A percentile compares a stretch with the other conserved stretches of the same genome.
Evolutionary conservation across 805 yeast genomes (phyloP).

Genomic region (Yamadazyma nakazawae): DNA sequence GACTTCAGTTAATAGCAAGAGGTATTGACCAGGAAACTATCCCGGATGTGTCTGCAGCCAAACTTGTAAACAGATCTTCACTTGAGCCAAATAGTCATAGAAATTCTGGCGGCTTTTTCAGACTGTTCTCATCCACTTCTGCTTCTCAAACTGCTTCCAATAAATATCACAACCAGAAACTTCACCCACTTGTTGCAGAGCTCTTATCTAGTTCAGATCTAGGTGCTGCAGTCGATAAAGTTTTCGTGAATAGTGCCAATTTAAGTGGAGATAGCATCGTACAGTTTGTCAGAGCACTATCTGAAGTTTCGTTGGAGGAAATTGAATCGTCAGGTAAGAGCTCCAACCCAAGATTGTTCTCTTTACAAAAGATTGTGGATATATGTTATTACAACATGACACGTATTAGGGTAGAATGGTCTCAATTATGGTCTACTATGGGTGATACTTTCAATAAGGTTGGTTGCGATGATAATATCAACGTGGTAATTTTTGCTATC

Average conservation of each 20-base stretch:
- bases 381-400: conserved; percentile 97
- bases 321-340: conserved; percentile 84
- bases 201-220: conserved; percentile 62
- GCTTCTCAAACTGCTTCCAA: conserved; percentile 66
- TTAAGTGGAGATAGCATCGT: conserved; percentile 82
- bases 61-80: conserved; percentile 54
- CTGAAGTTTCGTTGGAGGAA: conserved; percentile 86
- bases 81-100: conserved; percentile 45
- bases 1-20: conserved; percentile 81
- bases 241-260: conserved; percentile 77
- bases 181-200: conserved; percentile 55
- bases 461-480: conserved; percentile 73
- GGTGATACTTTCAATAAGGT: conserved; percentile 84
- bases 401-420: conserved; percentile 95
- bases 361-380: conserved; percentile 93
- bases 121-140: conserved; percentile 51
- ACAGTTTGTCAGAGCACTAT: conserved; percentile 80
- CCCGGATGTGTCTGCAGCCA: conserved; percentile 82
- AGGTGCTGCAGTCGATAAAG: conserved; percentile 78
- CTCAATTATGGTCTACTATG: conserved; percentile 91
- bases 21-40: conserved; percentile 81
- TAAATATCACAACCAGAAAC: conserved; percentile 68
- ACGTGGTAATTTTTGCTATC: conserved; percentile 83
- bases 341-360: conserved; percentile 82
- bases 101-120: conserved; percentile 46